Conservation (phyloP, 805 yeast genomes). For the Monosporozyma yasuniensis region DNA sequence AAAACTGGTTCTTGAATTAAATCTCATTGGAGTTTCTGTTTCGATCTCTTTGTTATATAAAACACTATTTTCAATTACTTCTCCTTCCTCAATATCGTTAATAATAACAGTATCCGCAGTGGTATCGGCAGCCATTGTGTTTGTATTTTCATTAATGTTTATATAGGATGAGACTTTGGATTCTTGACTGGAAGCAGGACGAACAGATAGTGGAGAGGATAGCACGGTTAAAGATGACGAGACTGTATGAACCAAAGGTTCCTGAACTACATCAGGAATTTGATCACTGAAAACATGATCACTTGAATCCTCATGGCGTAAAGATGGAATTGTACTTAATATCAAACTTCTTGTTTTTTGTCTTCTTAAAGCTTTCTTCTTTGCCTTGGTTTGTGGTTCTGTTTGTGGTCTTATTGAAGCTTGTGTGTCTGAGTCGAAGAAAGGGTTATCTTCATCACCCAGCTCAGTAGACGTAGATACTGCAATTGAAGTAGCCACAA, state of each 20-base stretch:
- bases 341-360: conserved; percentile 9
- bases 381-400: not conserved
- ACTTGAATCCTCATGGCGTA: conserved; percentile 6
- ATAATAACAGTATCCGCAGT: not conserved
- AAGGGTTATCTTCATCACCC: conserved; percentile 16
- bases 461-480: not conserved
- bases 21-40: not conserved
- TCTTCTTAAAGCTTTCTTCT: not conserved
- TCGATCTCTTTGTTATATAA: not conserved
- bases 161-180: not conserved
- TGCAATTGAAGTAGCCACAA: not conserved
- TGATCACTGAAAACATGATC: not conserved
- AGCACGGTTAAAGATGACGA: not conserved
- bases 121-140: not conserved
- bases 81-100: not conserved
- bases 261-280: not conserved
- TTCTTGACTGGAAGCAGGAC: not conserved
- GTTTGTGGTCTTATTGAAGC: not conserved
- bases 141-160: not conserved
- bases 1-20: not conserved
- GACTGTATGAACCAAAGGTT: not conserved
- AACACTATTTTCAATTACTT: not conserved
- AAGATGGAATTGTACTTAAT: conserved; percentile 14
- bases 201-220: not conserved
- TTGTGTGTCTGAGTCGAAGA: conserved; percentile 6